A percentile compares a stretch with the other conserved stretches of the same genome.
Conservation (phyloP, 441 rosid genomes). For the Croton laevigatus region DNA sequence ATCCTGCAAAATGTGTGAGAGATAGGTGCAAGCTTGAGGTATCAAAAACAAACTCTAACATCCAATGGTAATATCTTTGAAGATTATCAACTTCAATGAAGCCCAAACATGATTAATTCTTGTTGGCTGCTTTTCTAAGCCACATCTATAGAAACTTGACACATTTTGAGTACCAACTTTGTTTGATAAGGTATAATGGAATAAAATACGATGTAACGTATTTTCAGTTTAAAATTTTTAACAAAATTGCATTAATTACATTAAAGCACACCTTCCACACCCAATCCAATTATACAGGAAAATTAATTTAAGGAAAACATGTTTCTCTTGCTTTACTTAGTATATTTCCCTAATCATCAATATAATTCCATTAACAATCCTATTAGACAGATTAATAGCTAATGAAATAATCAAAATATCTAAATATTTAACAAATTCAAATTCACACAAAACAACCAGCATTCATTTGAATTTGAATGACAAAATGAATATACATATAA, state of each 20-base stretch:
- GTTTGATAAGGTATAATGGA: too few relatives aligned
- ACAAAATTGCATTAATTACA: too few relatives aligned
- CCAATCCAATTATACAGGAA: not conserved
- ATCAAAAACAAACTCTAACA: not conserved
- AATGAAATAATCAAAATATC: slow-evolving; percentile 1
- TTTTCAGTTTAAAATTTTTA: too few relatives aligned
- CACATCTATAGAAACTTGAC: not conserved
- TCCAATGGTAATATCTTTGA: not conserved
- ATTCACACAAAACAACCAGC: not conserved
- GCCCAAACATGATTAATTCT: not conserved
- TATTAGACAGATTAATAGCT: not conserved
- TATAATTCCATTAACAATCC: not conserved
- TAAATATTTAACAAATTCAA: not conserved
- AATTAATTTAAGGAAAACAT: not conserved
- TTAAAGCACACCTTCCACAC: not conserved
- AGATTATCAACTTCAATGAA: not conserved
- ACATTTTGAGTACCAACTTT: not conserved
- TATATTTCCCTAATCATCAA: not conserved
- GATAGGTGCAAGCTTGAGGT: not conserved
- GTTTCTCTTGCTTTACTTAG: not conserved
- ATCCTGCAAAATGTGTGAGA: not conserved
- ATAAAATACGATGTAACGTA: too few relatives aligned
- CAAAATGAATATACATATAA: not conserved
- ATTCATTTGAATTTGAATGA: not conserved
- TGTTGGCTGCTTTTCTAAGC: not conserved